Conservation (phyloP, 2,329 filamentous ascomycete species). For the Penicillium sp. region DNA sequence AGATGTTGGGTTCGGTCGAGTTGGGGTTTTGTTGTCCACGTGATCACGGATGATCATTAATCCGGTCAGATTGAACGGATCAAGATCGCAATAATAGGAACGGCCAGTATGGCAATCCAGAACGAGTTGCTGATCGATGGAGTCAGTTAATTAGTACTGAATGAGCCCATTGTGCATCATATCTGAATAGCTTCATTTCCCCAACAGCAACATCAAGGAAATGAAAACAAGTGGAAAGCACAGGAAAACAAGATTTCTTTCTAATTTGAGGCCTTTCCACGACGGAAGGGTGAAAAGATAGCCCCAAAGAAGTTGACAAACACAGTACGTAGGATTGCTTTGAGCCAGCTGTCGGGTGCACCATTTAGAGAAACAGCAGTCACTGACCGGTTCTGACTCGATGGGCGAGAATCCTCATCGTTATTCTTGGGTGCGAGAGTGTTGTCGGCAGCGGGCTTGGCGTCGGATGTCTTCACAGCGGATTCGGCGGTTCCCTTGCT, state of each 20-base stretch:
- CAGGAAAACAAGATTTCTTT: background rate
- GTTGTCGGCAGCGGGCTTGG: slow-evolving; percentile 11
- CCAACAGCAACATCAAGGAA: slow-evolving; percentile 15
- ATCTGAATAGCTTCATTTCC: background rate
- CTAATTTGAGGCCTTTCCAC: slow-evolving; percentile 28
- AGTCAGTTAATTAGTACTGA: slow-evolving; percentile 1
- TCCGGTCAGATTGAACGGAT: slow-evolving; percentile 23
- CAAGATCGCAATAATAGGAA: slow-evolving; percentile 27
- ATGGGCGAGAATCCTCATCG: slow-evolving; percentile 32
- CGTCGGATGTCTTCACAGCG: background rate
- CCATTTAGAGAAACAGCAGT: slow-evolving; percentile 40
- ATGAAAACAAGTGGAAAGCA: slow-evolving; percentile 6
- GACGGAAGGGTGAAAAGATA: slow-evolving; percentile 41
- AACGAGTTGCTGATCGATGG: slow-evolving; percentile 29
- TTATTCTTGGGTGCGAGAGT: slow-evolving; percentile 19
- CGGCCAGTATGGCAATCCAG: slow-evolving; percentile 32
- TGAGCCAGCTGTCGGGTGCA: slow-evolving; percentile 43
- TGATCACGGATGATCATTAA: background rate
- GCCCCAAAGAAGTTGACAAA: slow-evolving; percentile 43
- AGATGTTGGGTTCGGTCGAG: background rate
- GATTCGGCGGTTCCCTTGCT: slow-evolving; percentile 11
- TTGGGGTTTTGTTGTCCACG: background rate
- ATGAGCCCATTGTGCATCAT: background rate
- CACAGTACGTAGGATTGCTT: slow-evolving; percentile 41
- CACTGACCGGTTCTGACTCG: slow-evolving; percentile 41